phyloP scores from a whole-genome alignment of 2,329 filamentous ascomycete genomes.

The Bertia moriformis region DNA sequence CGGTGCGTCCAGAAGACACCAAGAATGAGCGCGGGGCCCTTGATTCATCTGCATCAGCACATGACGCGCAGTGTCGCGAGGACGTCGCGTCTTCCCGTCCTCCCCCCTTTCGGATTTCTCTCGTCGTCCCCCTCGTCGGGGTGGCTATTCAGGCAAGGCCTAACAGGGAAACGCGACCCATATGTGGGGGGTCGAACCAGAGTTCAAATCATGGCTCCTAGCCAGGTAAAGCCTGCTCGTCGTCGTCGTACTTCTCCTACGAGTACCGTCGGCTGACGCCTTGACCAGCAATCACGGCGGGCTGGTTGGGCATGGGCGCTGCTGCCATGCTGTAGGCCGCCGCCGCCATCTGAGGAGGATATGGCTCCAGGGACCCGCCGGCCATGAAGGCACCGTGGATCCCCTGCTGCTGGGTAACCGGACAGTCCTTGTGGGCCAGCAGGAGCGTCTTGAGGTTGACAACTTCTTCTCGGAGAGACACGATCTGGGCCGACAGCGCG shows the following conservation, averaged over 20 bases:
- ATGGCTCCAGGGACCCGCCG: slow-evolving; percentile 33
- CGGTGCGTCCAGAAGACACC: too few species aligned
- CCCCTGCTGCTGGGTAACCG: slow-evolving; percentile 76
- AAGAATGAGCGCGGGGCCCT: too few species aligned
- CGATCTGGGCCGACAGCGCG: slow-evolving; percentile 67
- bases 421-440: slow-evolving; percentile 89
- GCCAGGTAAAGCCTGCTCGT: too few species aligned
- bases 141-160: too few species aligned
- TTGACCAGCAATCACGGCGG: slow-evolving; percentile 5
- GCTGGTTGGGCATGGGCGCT: slow-evolving; percentile 3
- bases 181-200: too few species aligned
- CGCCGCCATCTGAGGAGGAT: slow-evolving; percentile 37
- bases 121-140: too few species aligned
- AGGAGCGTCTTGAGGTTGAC: slow-evolving; percentile 87
- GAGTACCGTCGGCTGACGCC: not conserved
- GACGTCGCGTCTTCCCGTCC: too few species aligned
- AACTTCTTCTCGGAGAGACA: slow-evolving; percentile 76
- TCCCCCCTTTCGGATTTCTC: too few species aligned
- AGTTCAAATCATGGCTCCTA: too few species aligned
- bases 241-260: not conserved
- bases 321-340: slow-evolving; percentile 44
- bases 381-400: slow-evolving; percentile 44
- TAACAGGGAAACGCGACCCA: too few species aligned
- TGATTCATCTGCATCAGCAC: too few species aligned
- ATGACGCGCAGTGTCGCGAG: too few species aligned